These are phyloP conservation scores for Exobasidium cylindrosporum DNA, from an alignment of 1,284 basidiomycete species.

Conservation along the genomic window DNA sequence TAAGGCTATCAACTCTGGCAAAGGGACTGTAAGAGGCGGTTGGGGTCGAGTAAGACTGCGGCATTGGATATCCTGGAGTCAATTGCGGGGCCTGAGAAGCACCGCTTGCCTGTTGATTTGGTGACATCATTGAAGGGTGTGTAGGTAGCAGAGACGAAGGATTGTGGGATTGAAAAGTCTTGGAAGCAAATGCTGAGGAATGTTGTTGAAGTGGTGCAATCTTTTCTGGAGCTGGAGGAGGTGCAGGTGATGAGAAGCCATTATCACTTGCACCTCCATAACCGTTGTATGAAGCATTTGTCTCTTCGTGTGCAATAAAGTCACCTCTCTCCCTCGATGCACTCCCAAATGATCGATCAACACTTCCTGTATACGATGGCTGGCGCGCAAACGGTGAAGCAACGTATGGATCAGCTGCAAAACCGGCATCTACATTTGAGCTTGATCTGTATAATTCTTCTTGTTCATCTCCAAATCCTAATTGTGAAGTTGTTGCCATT, in stretches of 20 bases:
- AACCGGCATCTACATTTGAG: background rate
- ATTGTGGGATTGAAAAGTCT: slow-evolving; percentile 16
- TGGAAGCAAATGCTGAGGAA: slow-evolving; percentile 9
- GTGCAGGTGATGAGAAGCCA: background rate
- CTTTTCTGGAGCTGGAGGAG: slow-evolving; percentile 10
- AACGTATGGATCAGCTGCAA: slow-evolving; percentile 8
- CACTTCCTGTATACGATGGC: background rate
- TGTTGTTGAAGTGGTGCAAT: slow-evolving; percentile 7
- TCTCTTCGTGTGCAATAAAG: slow-evolving; percentile 5
- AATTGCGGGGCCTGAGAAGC: slow-evolving; percentile 13
- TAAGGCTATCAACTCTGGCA: slow-evolving; percentile 47
- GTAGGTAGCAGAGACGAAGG: slow-evolving; percentile 11
- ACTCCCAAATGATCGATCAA: background rate
- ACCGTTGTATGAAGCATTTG: background rate
- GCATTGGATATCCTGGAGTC: slow-evolving; percentile 34
- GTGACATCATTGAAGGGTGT: background rate
- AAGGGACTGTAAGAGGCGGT: slow-evolving; percentile 50
- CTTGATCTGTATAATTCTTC: background rate
- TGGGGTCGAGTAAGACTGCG: slow-evolving; percentile 30
- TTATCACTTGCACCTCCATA: background rate
- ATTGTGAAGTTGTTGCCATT: background rate
- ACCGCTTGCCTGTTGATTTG: background rate
- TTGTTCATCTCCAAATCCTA: background rate
- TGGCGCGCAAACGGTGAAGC: slow-evolving; percentile 10
- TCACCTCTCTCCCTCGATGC: background rate